These are phyloP conservation scores for Trametes cubensis DNA, from an alignment of 768 basidiomycete species.

Conservation along the genomic window DNA sequence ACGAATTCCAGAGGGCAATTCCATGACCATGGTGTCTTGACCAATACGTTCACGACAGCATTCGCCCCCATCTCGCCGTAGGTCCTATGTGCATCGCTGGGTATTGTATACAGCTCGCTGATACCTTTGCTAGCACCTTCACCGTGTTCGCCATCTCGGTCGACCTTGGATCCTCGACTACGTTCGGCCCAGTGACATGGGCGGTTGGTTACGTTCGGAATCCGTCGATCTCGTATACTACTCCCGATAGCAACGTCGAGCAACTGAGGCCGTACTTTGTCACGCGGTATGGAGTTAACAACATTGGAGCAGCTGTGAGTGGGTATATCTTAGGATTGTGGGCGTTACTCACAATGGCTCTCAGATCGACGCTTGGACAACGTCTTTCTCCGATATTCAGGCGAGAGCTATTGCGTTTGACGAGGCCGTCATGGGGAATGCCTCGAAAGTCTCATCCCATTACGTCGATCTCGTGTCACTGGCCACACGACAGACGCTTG, in stretches of 20 bases:
- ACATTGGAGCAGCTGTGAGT: conserved; percentile 3
- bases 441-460: conserved; percentile 26
- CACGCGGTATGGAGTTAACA: conserved; percentile 2
- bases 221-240: conserved; percentile 30
- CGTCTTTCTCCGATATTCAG: conserved; percentile 26
- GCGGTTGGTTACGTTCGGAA: conserved; percentile 33
- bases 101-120: too few relatives aligned
- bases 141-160: conserved; percentile 32
- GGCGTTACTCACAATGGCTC: too few relatives aligned
- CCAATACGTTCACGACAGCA: conserved; percentile 4
- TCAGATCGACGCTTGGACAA: conserved; percentile 27
- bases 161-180: conserved; percentile 29
- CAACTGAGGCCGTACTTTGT: conserved; percentile 26
- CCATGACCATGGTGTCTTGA: conserved; percentile 19
- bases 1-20: conserved; percentile 24
- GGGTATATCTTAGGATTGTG: too few relatives aligned
- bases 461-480: conserved; percentile 33
- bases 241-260: conserved; percentile 13
- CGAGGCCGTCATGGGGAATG: conserved; percentile 26
- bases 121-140: conserved; percentile 5
- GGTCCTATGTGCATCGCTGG: neutral
- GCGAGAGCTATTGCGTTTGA: conserved; percentile 28
- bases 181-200: conserved; percentile 30
- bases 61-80: conserved; percentile 26
- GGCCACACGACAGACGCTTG: conserved; percentile 32